Conservation (phyloP, 108 stramenopile species). For the Schizochytrium sp. region DNA sequence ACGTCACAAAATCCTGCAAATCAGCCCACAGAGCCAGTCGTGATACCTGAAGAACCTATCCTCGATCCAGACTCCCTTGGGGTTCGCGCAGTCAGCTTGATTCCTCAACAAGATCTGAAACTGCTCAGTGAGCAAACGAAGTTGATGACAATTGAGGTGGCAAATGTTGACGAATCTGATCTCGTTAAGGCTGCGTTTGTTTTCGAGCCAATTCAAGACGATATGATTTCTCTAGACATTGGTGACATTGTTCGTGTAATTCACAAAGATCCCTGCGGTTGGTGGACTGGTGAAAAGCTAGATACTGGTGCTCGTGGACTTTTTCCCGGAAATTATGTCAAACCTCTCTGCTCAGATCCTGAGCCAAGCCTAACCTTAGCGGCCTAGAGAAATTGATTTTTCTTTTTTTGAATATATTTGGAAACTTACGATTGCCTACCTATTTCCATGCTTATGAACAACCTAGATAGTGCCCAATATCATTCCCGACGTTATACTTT, state of each 20-base stretch:
- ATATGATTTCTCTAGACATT: neutral
- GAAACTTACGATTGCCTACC: too few species aligned
- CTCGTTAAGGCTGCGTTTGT: neutral
- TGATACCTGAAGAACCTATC: too few species aligned
- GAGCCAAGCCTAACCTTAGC: neutral
- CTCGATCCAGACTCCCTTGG: too few species aligned
- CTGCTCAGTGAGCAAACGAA: neutral
- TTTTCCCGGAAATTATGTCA: conserved; percentile 11
- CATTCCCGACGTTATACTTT: too few species aligned
- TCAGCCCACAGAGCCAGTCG: too few species aligned
- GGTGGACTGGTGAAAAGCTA: conserved; percentile 27
- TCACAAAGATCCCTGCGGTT: conserved; percentile 26
- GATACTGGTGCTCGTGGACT: neutral
- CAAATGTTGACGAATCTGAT: neutral
- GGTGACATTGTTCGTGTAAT: conserved; percentile 2
- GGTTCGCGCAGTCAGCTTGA: neutral
- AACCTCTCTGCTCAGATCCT: neutral
- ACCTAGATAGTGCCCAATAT: too few species aligned
- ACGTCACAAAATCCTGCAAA: too few species aligned
- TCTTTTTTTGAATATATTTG: too few species aligned
- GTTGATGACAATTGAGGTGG: neutral
- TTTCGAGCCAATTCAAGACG: neutral
- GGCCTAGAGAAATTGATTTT: too few species aligned
- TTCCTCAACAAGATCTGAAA: neutral
- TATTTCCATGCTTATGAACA: too few species aligned